phyloP scores from a whole-genome alignment of 352 stramenopile species.

The Pythium rhizo-oryzae region DNA sequence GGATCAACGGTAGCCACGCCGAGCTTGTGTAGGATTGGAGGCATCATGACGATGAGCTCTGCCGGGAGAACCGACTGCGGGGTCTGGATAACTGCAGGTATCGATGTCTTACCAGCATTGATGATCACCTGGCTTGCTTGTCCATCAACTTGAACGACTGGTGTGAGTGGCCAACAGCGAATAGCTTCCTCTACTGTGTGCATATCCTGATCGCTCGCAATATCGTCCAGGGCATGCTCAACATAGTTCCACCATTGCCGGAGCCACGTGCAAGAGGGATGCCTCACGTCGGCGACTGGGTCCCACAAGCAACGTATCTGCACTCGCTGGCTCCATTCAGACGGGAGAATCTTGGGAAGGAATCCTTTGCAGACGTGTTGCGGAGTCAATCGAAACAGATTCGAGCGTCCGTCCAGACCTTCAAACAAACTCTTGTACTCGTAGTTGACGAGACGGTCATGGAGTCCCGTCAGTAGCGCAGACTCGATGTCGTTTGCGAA shows the following conservation, averaged over 20 bases:
- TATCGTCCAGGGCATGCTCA: slow-evolving; percentile 11
- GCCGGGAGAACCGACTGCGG: background rate
- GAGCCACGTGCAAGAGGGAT: slow-evolving; percentile 20
- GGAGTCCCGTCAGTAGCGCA: slow-evolving; percentile 9
- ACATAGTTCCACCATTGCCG: slow-evolving; percentile 26
- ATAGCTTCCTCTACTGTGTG: background rate
- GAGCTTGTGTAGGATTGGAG: slow-evolving; percentile 20
- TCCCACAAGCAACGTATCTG: slow-evolving; percentile 21
- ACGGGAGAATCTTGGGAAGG: slow-evolving; percentile 23
- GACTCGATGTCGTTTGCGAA: slow-evolving; percentile 18
- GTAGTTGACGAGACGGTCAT: slow-evolving; percentile 6
- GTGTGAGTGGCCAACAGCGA: slow-evolving; percentile 19
- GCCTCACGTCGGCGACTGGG: background rate
- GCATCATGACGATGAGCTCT: slow-evolving; percentile 1
- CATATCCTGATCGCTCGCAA: background rate
- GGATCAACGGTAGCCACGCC: slow-evolving; percentile 19
- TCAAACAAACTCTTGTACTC: slow-evolving; percentile 22
- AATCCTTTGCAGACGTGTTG: slow-evolving; percentile 5
- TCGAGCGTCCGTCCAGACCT: slow-evolving; percentile 6
- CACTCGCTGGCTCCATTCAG: slow-evolving; percentile 8
- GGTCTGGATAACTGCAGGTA: slow-evolving; percentile 9
- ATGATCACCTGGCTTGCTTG: slow-evolving; percentile 9
- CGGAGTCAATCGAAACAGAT: slow-evolving; percentile 17
- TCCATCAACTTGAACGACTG: slow-evolving; percentile 1
- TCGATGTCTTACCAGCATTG: slow-evolving; percentile 5